Conservation (phyloP, 2,329 filamentous ascomycete species). For the Monilinia polystroma region DNA sequence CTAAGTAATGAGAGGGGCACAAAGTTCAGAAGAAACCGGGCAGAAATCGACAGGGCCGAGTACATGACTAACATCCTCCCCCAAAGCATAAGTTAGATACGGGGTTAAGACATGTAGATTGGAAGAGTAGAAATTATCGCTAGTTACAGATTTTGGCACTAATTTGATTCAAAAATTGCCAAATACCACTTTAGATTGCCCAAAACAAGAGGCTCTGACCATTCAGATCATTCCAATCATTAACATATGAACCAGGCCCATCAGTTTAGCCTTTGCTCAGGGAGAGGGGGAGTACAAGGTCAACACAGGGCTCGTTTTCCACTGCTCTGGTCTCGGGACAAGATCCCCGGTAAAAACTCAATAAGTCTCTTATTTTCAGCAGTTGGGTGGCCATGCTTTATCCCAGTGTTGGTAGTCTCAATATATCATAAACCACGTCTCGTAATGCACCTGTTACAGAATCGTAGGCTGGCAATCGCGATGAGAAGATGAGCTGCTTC, state of each 20-base stretch:
- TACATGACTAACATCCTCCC: not conserved
- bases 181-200: no score
- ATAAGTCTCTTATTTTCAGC: not conserved
- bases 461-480: not conserved
- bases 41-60: slow-evolving; percentile 2
- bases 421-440: slow-evolving; percentile 7
- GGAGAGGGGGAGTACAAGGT: not conserved
- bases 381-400: slow-evolving; percentile 11
- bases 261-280: no score
- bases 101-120: no score
- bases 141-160: no score
- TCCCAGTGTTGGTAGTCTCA: slow-evolving; percentile 1
- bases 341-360: slow-evolving; percentile 9
- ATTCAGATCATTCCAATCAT: no score
- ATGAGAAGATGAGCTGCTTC: not conserved
- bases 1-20: slow-evolving; percentile 8
- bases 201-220: no score
- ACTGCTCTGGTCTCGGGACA: slow-evolving; percentile 18
- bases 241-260: no score
- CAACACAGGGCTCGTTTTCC: slow-evolving; percentile 15
- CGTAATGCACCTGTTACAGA: not conserved
- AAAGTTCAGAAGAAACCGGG: not conserved
- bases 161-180: no score
- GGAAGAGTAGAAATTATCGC: no score
- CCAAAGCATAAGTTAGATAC: no score